Evolutionary conservation across 176 grass and related monocot genomes (phyloP).

Genomic region (Rhynchospora pubera): DNA sequence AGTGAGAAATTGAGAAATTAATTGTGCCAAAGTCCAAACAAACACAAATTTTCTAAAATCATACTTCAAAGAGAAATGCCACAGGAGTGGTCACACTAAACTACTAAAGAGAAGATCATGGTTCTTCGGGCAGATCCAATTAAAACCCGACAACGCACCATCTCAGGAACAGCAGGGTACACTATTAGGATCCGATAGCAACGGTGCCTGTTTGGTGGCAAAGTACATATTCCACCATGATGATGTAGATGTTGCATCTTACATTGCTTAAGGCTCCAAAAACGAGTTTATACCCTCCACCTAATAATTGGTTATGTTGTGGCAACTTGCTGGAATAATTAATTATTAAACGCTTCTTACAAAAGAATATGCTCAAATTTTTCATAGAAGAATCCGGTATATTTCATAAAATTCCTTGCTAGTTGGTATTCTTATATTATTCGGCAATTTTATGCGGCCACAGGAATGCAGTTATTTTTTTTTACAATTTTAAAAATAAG

Average conservation of each 20-base stretch:
- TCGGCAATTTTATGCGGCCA: background rate
- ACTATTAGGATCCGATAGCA: slow-evolving; percentile 15
- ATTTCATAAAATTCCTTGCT: background rate
- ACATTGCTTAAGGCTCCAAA: background rate
- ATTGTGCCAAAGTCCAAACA: background rate
- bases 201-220: slow-evolving; percentile 6
- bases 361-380: background rate
- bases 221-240: background rate
- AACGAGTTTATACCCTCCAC: background rate
- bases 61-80: background rate
- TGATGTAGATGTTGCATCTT: background rate
- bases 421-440: background rate
- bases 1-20: no score
- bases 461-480: background rate
- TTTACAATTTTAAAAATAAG: background rate
- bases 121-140: background rate
- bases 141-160: background rate
- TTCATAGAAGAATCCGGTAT: background rate
- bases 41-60: background rate
- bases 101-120: background rate
- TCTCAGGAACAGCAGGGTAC: background rate
- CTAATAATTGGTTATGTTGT: background rate
- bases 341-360: background rate
- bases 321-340: background rate
- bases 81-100: background rate